A percentile compares a stretch with the other conserved stretches of the same genome.
Conservation (phyloP, 305 asterid genomes). For the Petunia hybrid region DNA sequence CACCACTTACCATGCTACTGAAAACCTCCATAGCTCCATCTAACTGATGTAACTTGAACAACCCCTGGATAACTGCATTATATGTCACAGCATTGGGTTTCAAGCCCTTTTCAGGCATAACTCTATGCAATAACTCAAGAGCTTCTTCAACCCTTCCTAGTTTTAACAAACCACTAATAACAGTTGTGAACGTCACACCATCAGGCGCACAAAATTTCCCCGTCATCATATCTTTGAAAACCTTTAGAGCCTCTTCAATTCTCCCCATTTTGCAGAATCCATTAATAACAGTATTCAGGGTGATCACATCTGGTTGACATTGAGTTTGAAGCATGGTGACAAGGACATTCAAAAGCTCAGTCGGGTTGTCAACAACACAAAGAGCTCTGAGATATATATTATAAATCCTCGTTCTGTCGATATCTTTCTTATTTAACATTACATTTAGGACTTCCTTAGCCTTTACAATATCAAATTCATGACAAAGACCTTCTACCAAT, state of each 20-base stretch:
- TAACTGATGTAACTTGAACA: conserved; percentile 54
- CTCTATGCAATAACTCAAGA: conserved; percentile 49
- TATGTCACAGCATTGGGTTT: conserved; percentile 70
- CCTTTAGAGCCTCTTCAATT: conserved; percentile 72
- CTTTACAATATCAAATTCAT: conserved; percentile 60
- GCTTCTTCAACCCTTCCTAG: conserved; percentile 67
- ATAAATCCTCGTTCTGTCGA: conserved; percentile 68
- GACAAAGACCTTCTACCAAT: conserved; percentile 76
- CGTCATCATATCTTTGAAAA: conserved; percentile 56
- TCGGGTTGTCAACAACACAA: conserved; percentile 63
- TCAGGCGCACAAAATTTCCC: conserved; percentile 83
- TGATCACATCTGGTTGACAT: conserved; percentile 78
- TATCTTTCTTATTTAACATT: conserved; percentile 60
- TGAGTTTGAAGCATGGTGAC: conserved; percentile 73
- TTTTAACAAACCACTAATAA: conserved; percentile 64
- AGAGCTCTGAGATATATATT: conserved; percentile 85
- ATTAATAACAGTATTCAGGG: conserved; percentile 79
- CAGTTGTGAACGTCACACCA: conserved; percentile 70
- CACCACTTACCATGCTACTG: conserved; percentile 46
- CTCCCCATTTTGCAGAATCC: conserved; percentile 78
- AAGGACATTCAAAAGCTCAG: conserved; percentile 82
- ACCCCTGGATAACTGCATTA: conserved; percentile 68
- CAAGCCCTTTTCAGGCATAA: conserved; percentile 64
- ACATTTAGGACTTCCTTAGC: conserved; percentile 63
- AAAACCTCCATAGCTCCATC: conserved; percentile 75